Percentiles rank a stretch among this genome's conserved stretches.
Conservation (phyloP, 257 asterid genomes). For the Leptodermis oblonga region DNA sequence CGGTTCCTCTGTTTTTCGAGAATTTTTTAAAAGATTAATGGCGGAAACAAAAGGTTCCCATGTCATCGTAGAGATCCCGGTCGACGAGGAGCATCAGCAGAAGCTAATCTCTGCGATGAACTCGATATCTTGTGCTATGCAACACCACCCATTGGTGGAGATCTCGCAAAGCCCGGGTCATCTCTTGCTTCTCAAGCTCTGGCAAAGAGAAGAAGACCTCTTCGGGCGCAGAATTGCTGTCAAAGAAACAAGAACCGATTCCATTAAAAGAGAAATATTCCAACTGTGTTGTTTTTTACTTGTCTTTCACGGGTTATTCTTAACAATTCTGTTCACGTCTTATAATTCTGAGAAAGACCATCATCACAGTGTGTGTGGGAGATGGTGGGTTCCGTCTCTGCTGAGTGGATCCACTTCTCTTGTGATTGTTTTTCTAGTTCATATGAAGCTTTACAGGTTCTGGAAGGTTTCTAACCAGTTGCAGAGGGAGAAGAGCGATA, state of each 20-base stretch:
- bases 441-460: slow-evolving; percentile 62
- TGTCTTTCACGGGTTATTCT: slow-evolving; percentile 64
- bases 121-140: slow-evolving; percentile 34
- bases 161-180: slow-evolving; percentile 92
- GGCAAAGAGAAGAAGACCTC: slow-evolving; percentile 81
- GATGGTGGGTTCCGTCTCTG: slow-evolving; percentile 83
- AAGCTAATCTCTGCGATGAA: slow-evolving; percentile 27
- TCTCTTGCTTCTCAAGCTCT: slow-evolving; percentile 85
- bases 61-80: slow-evolving; percentile 65
- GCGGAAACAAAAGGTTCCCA: slow-evolving; percentile 59
- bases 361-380: slow-evolving; percentile 24
- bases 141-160: slow-evolving; percentile 79
- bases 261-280: slow-evolving; percentile 59
- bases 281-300: slow-evolving; percentile 70
- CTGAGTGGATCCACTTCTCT: slow-evolving; percentile 42
- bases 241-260: slow-evolving; percentile 62
- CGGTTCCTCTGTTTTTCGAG: neutral
- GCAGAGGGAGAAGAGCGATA: slow-evolving; percentile 66
- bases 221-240: slow-evolving; percentile 46
- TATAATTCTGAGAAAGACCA: slow-evolving; percentile 16
- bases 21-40: slow-evolving; percentile 27
- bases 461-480: slow-evolving; percentile 68
- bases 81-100: slow-evolving; percentile 62
- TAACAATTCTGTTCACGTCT: slow-evolving; percentile 61
- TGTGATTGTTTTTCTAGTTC: slow-evolving; percentile 52